Evolutionary conservation across 2,329 filamentous ascomycete species (phyloP).

Genomic region (Neonectria sp.): DNA sequence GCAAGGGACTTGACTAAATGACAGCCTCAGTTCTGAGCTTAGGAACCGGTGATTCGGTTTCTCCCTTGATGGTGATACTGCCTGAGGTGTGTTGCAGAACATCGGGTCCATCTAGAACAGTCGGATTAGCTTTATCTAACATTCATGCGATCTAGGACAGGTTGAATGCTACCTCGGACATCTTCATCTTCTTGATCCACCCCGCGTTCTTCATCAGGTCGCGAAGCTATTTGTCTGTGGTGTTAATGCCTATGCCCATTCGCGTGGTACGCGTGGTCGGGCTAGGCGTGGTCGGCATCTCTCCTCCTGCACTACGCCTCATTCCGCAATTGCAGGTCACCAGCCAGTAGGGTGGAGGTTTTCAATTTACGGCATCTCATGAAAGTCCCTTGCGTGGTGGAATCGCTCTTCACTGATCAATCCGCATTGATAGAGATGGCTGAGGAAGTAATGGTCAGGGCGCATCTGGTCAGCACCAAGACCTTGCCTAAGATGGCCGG

Average conservation of each 20-base stretch:
- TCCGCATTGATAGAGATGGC: slow-evolving; percentile 51
- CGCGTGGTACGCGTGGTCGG: too few relatives aligned
- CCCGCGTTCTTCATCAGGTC: neutral
- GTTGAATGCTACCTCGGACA: too few relatives aligned
- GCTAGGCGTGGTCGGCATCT: neutral
- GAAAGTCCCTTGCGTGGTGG: slow-evolving; percentile 32
- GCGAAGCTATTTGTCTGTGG: neutral
- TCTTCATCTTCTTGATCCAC: neutral
- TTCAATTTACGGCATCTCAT: slow-evolving; percentile 38
- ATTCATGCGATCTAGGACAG: too few relatives aligned
- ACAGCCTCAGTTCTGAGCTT: neutral
- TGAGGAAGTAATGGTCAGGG: slow-evolving; percentile 59
- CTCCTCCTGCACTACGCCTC: neutral
- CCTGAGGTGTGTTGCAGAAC: neutral
- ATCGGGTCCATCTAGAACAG: neutral
- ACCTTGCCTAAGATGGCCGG: slow-evolving; percentile 57
- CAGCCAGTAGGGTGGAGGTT: slow-evolving; percentile 36
- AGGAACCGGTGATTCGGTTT: neutral
- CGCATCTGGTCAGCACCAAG: slow-evolving; percentile 45
- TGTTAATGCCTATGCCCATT: neutral
- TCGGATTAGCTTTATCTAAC: neutral
- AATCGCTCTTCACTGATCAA: slow-evolving; percentile 50
- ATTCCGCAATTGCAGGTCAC: slow-evolving; percentile 1
- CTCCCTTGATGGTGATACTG: neutral
- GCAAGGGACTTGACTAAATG: neutral